phyloP scores from a whole-genome alignment of 2,329 filamentous ascomycete genomes.

The Beauveria sp. region DNA sequence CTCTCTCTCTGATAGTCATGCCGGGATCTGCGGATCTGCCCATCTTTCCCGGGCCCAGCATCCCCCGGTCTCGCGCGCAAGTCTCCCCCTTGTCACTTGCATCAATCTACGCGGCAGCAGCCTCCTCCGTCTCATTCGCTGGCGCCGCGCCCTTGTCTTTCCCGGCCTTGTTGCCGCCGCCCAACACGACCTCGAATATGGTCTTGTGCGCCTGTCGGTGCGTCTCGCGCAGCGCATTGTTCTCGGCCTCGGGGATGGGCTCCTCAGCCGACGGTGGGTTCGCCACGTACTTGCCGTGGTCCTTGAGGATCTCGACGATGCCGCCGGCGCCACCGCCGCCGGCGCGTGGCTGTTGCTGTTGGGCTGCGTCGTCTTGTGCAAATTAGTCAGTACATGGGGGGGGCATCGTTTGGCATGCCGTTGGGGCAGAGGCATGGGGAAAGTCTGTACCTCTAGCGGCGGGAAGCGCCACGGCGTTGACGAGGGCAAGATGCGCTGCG shows the following conservation, averaged over 20 bases:
- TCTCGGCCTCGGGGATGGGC: not conserved
- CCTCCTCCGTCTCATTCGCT: no score
- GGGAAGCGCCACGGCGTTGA: not conserved
- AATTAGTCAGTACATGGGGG: no score
- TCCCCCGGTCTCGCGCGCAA: no score
- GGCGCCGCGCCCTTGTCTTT: no score
- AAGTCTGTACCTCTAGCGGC: not conserved
- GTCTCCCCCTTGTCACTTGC: no score
- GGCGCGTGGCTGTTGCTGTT: not conserved
- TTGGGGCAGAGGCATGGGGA: not conserved
- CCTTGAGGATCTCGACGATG: not conserved
- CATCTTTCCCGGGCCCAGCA: no score
- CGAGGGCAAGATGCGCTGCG: not conserved
- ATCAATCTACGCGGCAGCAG: no score
- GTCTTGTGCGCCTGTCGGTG: constrained; percentile 5
- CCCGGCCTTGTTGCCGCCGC: not conserved
- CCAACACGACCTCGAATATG: not conserved
- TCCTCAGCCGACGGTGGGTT: not conserved
- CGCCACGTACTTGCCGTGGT: constrained; percentile 6
- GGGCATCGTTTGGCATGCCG: no score
- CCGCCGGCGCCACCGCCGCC: not conserved
- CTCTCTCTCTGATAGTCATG: no score
- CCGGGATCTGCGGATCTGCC: no score
- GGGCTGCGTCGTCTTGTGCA: not conserved
- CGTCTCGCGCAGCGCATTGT: constrained; percentile 8